Base-by-base conservation (phyloP, 257 asterid genomes). In the Petunia axillaris region DNA sequence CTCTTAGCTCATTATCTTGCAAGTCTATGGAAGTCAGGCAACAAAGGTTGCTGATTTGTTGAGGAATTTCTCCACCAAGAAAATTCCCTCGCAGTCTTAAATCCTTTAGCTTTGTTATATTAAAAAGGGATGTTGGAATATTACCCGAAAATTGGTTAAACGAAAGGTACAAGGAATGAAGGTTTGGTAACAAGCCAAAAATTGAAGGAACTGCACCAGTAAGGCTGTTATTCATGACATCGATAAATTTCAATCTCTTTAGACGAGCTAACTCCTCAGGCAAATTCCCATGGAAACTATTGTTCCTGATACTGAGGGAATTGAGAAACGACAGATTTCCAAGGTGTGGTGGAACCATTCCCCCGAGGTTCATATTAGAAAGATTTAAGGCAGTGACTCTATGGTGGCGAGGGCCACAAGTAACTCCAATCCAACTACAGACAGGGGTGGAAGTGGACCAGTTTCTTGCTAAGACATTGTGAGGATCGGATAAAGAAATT, bases 11-110 rank as follows among this genome's bases (percentile, higher is more conserved):
- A 76, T 86, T 86, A 13, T 66, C 37, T 1, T 13, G 15, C 50
- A 81, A 36, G 3, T 54, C 36, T 2, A 86, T 60, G 38, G 0
- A 8, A 48, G 44, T 46, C 75, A 83, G 65, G 4, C 67, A 53
- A 9, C 77, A 4, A 76, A 81, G 82, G 16, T 66, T 75, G 60
- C 81, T 59, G 43, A 77, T 62, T 66, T 86, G 81, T 81, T 75
- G 80, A 4, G 87, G 89, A 41, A 81, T 65, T 53, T 15, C 63
- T 53, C 79, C 62, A 0, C 1, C 1, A 70, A 70, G 76, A 46
- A 46, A 16, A 25, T 46, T 70, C 41, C 76, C 76, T 70, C 41
- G 76, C 2, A 70, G 58, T 25, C 76, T 0, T 9, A 70, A 44
- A 0, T 46, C 0, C 5, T 44, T 70, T 4, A 70, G 58, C 9